Base-by-base conservation (phyloP, 805 yeast species). In the Saturnispora quitensis region DNA sequence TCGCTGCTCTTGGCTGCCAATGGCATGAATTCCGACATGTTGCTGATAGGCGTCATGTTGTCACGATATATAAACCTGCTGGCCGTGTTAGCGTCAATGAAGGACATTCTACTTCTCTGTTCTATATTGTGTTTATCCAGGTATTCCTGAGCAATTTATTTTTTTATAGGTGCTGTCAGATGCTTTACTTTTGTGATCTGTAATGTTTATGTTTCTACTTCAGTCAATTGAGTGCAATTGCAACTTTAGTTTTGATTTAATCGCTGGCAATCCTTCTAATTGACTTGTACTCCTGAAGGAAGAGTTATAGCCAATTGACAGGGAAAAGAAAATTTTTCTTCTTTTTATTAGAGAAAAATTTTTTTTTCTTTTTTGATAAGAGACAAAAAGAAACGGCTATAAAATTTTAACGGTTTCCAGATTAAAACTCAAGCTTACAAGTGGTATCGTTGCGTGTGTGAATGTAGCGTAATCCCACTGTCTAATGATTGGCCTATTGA, bases 201-300 rank as follows among this genome's bases (percentile, higher is more conserved):
- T 4, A 13, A 10, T 31, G 15, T 5, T 31, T 9, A 31, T 31
- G 34, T 31, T 31, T 31, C 34, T 31, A 31, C 8, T 31, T 31
- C 34, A 43, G 5, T 1, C 24, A 44, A 50, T 50, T 47, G 48
- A 34, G 38, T 40, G 13, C 17, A 45, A 46, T 54, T 52, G 47
- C 36, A 44, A 20, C 27, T 31, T 12, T 13, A 31, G 15, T 31
- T 9, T 12, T 31, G 13, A 4, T 13, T 31, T n/a, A 31, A 31
- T 31, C 15, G 9, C 31, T 20, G 10, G 17, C 31, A n/a, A 22
- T 33, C n/a, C 15, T 28, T 25, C 43, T 24, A 6, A 36, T 18
- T 13, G 18, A 8, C 40, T 2, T 17, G 7, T 35, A n/a, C 22
- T 38, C 10, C 15, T 18, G 25, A 38, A 38, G 42, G 42, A 40